Evolutionary conservation across 2,329 filamentous ascomycete genomes (phyloP).

Genomic region (Ascochyta lentis): DNA sequence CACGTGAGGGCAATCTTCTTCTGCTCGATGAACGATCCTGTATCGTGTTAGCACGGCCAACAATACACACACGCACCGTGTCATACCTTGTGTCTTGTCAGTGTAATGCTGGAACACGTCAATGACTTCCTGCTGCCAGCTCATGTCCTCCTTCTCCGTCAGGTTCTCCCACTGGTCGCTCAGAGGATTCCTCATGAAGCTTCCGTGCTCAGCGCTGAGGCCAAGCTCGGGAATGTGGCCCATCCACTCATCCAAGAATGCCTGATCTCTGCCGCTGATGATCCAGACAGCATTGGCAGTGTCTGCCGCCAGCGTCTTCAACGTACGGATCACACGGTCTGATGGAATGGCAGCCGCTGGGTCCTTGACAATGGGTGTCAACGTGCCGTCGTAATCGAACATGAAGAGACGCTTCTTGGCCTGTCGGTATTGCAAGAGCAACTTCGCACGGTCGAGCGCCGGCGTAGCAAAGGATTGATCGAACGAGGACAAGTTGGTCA

Average conservation of each 20-base stretch:
- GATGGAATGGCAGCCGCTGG: constrained; percentile 89
- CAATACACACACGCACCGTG: constrained; percentile 2
- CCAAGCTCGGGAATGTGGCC: constrained; percentile 89
- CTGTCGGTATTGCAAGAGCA: constrained; percentile 76
- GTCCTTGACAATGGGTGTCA: constrained; percentile 92
- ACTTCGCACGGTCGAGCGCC: constrained; percentile 74
- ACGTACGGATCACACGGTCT: constrained; percentile 77
- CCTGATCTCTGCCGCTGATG: constrained; percentile 92
- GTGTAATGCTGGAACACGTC: constrained; percentile 88
- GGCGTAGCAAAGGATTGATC: constrained; percentile 80
- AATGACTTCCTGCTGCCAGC: constrained; percentile 86
- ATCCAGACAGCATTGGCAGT: constrained; percentile 94
- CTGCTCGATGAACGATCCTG: constrained; percentile 88
- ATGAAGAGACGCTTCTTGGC: constrained; percentile 87
- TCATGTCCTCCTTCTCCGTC: constrained; percentile 86
- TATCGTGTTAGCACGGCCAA: constrained; percentile 18
- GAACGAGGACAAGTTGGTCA: constrained; percentile 79
- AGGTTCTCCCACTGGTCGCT: constrained; percentile 85
- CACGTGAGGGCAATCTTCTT: constrained; percentile 95
- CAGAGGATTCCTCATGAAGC: constrained; percentile 86
- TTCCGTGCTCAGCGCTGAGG: constrained; percentile 96
- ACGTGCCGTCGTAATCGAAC: constrained; percentile 98
- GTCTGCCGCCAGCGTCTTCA: constrained; percentile 81
- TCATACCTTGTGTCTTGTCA: constrained; percentile 78
- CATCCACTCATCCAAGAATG: constrained; percentile 87